phyloP scores from a whole-genome alignment of 73 alveolate species.

The Paramecium octaurelia region DNA sequence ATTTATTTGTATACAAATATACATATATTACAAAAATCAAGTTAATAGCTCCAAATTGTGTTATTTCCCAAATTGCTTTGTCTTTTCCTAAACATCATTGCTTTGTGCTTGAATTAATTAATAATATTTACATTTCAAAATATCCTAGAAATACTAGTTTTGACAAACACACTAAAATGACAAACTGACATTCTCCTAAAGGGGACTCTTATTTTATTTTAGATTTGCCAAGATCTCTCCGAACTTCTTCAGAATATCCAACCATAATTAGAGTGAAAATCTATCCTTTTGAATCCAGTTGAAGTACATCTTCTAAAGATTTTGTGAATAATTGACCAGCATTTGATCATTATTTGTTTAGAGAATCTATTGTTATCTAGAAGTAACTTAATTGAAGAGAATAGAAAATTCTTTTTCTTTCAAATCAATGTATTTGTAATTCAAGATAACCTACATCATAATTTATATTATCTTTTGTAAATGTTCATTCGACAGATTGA shows the following conservation, averaged over 20 bases:
- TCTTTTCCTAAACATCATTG: background rate
- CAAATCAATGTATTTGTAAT: background rate
- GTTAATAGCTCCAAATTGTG: background rate
- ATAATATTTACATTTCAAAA: background rate
- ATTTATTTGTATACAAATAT: background rate
- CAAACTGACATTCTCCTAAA: background rate
- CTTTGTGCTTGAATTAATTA: background rate
- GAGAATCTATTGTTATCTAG: background rate
- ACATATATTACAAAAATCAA: background rate
- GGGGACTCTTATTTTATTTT: background rate
- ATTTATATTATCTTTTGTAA: background rate
- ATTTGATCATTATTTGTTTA: constrained; percentile 20
- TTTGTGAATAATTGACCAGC: background rate
- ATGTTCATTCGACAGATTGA: background rate
- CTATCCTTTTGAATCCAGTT: constrained; percentile 40
- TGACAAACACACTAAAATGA: background rate
- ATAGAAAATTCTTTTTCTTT: background rate
- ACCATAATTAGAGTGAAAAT: background rate
- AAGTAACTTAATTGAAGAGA: background rate
- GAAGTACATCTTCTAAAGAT: background rate
- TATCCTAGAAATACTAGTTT: background rate
- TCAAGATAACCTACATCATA: background rate
- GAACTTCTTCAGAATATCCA: background rate
- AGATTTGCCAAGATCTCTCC: background rate
- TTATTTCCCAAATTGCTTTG: background rate